Evolutionary conservation across 306 rosid genomes (phyloP).

Genomic region (Gastrolobium bilobum): DNA sequence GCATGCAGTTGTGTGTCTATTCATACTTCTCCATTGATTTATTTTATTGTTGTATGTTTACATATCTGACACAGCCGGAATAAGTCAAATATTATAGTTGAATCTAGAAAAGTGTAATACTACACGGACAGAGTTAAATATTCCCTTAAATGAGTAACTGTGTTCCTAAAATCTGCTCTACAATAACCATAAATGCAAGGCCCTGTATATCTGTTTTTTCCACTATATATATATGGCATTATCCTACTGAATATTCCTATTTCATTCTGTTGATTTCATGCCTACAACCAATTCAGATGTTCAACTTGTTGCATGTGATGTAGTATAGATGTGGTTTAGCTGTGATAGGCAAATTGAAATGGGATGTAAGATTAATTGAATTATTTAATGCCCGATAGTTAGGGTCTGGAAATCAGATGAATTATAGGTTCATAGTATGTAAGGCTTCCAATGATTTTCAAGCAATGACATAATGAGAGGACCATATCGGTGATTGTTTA

Average conservation of each 20-base stretch:
- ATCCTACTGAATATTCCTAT: not conserved
- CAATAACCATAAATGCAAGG: not conserved
- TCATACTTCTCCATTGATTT: slow-evolving; percentile 1
- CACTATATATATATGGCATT: not conserved
- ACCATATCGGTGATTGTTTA: slow-evolving; percentile 17
- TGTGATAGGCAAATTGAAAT: not conserved
- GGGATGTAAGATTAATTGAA: no score
- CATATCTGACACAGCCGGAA: not conserved
- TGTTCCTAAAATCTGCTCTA: not conserved
- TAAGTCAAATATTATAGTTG: no score
- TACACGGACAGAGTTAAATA: not conserved
- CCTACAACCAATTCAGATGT: slow-evolving; percentile 8
- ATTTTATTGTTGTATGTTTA: slow-evolving; percentile 18
- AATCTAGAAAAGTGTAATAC: no score
- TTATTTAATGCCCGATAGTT: not conserved
- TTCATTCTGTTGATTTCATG: slow-evolving; percentile 1
- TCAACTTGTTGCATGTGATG: slow-evolving; percentile 24
- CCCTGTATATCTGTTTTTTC: not conserved
- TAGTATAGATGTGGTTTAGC: not conserved
- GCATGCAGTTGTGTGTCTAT: not conserved
- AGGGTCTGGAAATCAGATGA: slow-evolving; percentile 31
- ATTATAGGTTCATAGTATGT: slow-evolving; percentile 1
- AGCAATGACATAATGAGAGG: slow-evolving; percentile 20
- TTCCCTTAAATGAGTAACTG: not conserved
- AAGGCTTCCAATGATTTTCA: slow-evolving; percentile 28